phyloP scores from a whole-genome alignment of 257 asterid species.

The Solanum bulbocastanum region DNA sequence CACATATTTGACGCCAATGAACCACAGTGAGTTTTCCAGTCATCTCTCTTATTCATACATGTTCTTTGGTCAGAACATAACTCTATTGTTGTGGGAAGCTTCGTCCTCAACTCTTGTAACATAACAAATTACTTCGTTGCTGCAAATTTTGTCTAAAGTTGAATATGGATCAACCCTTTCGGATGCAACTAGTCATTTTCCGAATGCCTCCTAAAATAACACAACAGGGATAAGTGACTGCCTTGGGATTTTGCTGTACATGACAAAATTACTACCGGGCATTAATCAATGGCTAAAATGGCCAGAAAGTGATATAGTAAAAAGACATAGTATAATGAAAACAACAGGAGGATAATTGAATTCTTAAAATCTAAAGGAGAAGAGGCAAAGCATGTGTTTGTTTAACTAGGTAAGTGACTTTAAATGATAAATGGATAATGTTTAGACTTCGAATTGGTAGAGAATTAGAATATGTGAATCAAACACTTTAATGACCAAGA shows the following conservation, averaged over 20 bases:
- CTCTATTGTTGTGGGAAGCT: neutral
- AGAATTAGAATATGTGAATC: neutral
- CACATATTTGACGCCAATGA: conserved; percentile 53
- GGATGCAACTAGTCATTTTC: neutral
- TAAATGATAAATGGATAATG: neutral
- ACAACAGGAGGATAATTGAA: neutral
- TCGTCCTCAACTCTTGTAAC: neutral
- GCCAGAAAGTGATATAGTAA: neutral
- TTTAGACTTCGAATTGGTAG: neutral
- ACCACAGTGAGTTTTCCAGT: conserved; percentile 31
- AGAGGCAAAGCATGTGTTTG: neutral
- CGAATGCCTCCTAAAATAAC: neutral
- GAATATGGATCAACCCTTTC: neutral
- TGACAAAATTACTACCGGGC: neutral
- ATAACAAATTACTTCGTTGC: neutral
- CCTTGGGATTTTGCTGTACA: neutral
- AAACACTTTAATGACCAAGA: neutral
- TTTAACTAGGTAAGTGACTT: neutral
- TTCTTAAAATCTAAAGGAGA: neutral
- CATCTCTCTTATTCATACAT: neutral
- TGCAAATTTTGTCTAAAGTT: neutral
- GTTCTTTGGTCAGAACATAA: neutral
- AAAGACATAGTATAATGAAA: neutral
- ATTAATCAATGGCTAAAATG: neutral
- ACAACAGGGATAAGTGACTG: neutral